A percentile compares a stretch with the other conserved stretches of the same genome.
phyloP scores from a whole-genome alignment of 2,329 filamentous ascomycete species.

The Apiospora arundinis region DNA sequence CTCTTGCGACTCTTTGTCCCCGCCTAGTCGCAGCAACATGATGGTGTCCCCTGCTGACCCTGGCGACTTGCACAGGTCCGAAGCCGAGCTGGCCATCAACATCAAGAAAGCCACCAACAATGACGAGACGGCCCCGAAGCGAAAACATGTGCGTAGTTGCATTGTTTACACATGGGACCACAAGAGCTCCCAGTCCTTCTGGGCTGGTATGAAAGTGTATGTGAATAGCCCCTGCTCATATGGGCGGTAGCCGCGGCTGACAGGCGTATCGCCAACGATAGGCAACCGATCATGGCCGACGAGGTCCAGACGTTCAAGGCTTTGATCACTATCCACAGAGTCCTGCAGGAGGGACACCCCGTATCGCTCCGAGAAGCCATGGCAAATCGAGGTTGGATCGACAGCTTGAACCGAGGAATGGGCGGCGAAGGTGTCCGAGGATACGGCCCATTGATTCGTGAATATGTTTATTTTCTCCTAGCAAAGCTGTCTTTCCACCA shows the following conservation, averaged over 20 bases:
- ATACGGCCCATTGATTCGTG: constrained; percentile 90
- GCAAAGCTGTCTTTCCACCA: constrained; percentile 97
- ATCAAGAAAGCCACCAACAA: constrained; percentile 73
- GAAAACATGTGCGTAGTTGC: constrained; percentile 95
- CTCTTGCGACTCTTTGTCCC: not conserved
- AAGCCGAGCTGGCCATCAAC: constrained; percentile 72
- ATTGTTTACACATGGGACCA: constrained; percentile 99
- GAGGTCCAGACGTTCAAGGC: constrained; percentile 99
- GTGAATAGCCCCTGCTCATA: constrained; percentile 42
- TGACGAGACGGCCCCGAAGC: constrained; percentile 72
- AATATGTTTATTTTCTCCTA: constrained; percentile 95
- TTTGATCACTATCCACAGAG: constrained; percentile 95
- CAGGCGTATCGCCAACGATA: constrained; percentile 51
- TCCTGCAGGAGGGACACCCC: constrained; percentile 95
- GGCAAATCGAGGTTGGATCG: constrained; percentile 87
- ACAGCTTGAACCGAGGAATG: constrained; percentile 86
- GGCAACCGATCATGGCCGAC: constrained; percentile 96
- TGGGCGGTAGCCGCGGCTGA: not conserved
- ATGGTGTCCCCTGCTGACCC: constrained; percentile 16
- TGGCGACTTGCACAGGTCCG: constrained; percentile 56
- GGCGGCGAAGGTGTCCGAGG: constrained; percentile 84
- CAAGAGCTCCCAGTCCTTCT: constrained; percentile 93
- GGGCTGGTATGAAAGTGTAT: constrained; percentile 98
- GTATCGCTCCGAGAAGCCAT: constrained; percentile 87
- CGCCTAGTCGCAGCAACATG: not conserved